These are phyloP conservation scores for Verticillium dahliae DNA, from an alignment of 2,329 filamentous ascomycete species.

Conservation along the genomic window DNA sequence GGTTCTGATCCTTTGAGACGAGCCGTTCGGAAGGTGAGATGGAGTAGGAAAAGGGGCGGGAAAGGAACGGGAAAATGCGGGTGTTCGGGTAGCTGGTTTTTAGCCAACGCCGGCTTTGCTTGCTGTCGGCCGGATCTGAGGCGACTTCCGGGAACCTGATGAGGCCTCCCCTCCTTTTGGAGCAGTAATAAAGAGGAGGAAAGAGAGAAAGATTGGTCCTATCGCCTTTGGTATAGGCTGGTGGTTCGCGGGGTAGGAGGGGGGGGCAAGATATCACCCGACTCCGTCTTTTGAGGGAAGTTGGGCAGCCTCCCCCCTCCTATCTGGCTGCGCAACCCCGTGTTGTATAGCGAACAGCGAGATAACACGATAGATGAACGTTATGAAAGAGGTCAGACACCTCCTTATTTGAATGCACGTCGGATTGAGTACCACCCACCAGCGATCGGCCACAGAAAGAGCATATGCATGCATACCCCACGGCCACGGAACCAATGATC, in stretches of 20 bases:
- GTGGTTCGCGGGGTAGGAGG: not conserved
- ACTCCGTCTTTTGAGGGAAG: not conserved
- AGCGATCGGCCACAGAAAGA: not conserved
- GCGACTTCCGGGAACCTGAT: not conserved
- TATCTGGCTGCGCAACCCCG: not conserved
- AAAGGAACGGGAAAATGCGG: no score
- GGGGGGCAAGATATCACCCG: not conserved
- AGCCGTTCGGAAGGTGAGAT: not conserved
- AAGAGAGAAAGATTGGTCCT: not conserved
- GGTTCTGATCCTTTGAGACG: not conserved
- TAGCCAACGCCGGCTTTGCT: no score
- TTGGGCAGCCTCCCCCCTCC: not conserved
- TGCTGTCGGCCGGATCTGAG: not conserved
- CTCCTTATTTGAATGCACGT: not conserved
- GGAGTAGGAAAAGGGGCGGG: not conserved
- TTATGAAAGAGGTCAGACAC: not conserved
- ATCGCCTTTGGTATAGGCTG: not conserved
- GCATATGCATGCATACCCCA: not conserved
- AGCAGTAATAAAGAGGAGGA: not conserved
- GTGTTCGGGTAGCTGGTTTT: no score
- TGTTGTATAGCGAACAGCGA: not conserved
- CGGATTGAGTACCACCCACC: not conserved
- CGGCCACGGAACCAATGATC: not conserved
- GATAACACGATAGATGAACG: not conserved
- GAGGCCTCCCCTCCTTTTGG: not conserved